phyloP scores from a whole-genome alignment of 208 protist genomes.

The Leishmania tarentolae region DNA sequence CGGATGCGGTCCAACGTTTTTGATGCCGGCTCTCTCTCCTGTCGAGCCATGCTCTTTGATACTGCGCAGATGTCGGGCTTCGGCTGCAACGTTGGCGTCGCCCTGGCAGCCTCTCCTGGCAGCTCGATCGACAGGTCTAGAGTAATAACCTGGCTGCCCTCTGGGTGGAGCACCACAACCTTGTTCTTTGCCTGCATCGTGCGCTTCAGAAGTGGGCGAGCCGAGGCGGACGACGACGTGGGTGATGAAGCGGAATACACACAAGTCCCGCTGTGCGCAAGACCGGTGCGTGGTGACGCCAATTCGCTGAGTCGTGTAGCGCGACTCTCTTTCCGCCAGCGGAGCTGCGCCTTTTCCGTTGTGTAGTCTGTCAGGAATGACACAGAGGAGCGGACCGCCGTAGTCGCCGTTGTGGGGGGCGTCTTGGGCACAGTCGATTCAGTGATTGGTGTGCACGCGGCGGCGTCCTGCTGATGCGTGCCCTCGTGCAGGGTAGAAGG shows the following conservation, averaged over 20 bases:
- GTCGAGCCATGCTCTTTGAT: conserved; percentile 81
- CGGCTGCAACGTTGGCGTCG: not conserved
- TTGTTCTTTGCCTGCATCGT: conserved; percentile 39
- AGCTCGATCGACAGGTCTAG: conserved; percentile 44
- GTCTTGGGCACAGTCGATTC: not conserved
- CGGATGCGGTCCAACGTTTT: conserved; percentile 83
- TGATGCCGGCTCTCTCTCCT: conserved; percentile 47
- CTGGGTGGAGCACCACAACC: conserved; percentile 36
- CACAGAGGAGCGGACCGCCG: not conserved
- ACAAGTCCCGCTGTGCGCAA: not conserved
- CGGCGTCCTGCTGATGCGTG: not conserved
- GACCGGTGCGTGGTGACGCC: not conserved
- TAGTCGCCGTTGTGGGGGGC: not conserved
- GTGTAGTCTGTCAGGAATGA: conserved; percentile 7
- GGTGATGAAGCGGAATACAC: not conserved
- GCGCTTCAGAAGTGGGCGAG: conserved; percentile 7
- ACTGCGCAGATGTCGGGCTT: not conserved
- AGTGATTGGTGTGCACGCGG: not conserved
- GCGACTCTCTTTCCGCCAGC: conserved; percentile 4
- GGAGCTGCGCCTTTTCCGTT: conserved; percentile 10
- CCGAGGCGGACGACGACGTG: not conserved
- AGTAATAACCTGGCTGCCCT: conserved; percentile 37
- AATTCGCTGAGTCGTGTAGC: not conserved
- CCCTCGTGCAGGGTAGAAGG: not conserved
- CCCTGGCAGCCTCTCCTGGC: not conserved